Percentiles rank a stretch among this genome's conserved stretches.
Conservation (phyloP, 2,329 filamentous ascomycete genomes). For the Allantophomopsis cytisporea region DNA sequence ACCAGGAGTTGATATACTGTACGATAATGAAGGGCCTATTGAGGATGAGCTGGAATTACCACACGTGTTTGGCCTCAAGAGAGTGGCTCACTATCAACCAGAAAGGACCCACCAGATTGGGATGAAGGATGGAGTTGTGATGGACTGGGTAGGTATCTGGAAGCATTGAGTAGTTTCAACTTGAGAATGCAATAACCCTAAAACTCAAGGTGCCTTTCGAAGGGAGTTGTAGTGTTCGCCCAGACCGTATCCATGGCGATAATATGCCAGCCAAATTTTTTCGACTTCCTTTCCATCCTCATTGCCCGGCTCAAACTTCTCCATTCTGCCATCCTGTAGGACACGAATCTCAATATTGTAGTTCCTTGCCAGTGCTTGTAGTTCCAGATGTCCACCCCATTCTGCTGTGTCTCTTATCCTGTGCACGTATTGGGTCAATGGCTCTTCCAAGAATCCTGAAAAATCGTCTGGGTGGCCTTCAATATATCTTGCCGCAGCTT, state of each 20-base stretch:
- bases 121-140: slow-evolving; percentile 28
- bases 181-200: no score
- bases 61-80: slow-evolving; percentile 21
- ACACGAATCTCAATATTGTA: slow-evolving; percentile 76
- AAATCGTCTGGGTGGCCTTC: slow-evolving; percentile 64
- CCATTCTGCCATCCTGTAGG: slow-evolving; percentile 70
- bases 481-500: slow-evolving; percentile 68
- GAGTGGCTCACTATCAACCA: slow-evolving; percentile 36
- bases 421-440: slow-evolving; percentile 54
- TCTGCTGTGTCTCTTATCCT: slow-evolving; percentile 81
- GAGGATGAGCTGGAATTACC: slow-evolving; percentile 30
- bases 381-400: slow-evolving; percentile 90
- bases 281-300: slow-evolving; percentile 27
- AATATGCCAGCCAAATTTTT: slow-evolving; percentile 82
- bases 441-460: slow-evolving; percentile 74
- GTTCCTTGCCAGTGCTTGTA: slow-evolving; percentile 68
- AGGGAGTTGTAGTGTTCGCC: slow-evolving; percentile 97
- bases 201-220: slow-evolving; percentile 21
- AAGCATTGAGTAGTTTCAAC: slow-evolving; percentile 12
- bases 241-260: slow-evolving; percentile 82
- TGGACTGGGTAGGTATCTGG: slow-evolving; percentile 43
- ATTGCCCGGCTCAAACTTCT: slow-evolving; percentile 50
- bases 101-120: slow-evolving; percentile 33
- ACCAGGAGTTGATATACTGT: slow-evolving; percentile 54
- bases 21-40: slow-evolving; percentile 38